These are phyloP conservation scores for Neobulgaria alba DNA, from an alignment of 2,329 filamentous ascomycete genomes.

Conservation along the genomic window DNA sequence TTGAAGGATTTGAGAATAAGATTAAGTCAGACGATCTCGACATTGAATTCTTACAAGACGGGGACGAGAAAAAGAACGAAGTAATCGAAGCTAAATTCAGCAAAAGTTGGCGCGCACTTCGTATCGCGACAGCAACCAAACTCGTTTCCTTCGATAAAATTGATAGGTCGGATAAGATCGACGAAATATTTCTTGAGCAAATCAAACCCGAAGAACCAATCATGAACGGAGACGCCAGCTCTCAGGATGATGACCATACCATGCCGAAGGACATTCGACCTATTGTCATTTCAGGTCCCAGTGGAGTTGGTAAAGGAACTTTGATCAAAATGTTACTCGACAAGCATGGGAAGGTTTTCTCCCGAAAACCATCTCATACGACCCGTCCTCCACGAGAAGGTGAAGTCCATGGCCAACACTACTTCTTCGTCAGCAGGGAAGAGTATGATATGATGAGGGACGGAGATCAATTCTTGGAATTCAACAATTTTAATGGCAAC, in stretches of 20 bases:
- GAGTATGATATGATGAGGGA: constrained; percentile 51
- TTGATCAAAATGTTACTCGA: constrained; percentile 55
- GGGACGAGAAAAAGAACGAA: constrained; percentile 47
- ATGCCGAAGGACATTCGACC: constrained; percentile 40
- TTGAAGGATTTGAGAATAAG: constrained; percentile 61
- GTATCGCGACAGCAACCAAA: constrained; percentile 66
- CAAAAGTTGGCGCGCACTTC: constrained; percentile 82
- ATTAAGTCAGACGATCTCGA: constrained; percentile 79
- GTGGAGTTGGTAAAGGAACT: constrained; percentile 52
- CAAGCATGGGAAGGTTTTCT: constrained; percentile 57
- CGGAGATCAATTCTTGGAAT: constrained; percentile 51
- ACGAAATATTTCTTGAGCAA: constrained; percentile 45
- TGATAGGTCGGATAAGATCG: constrained; percentile 68
- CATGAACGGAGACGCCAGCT: constrained; percentile 29
- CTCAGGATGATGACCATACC: constrained; percentile 29
- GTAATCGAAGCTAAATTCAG: constrained; percentile 68
- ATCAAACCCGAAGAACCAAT: constrained; percentile 29
- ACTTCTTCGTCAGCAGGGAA: constrained; percentile 47
- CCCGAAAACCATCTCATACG: constrained; percentile 45
- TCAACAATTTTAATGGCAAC: constrained; percentile 38
- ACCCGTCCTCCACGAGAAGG: constrained; percentile 41
- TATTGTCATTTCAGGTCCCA: constrained; percentile 61
- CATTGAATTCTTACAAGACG: constrained; percentile 60
- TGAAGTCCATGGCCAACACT: constrained; percentile 43
- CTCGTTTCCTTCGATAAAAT: constrained; percentile 79